Percentiles rank a stretch among this genome's conserved stretches.
phyloP scores from a whole-genome alignment of 352 stramenopile species.

The Phytophthora nicotianae region DNA sequence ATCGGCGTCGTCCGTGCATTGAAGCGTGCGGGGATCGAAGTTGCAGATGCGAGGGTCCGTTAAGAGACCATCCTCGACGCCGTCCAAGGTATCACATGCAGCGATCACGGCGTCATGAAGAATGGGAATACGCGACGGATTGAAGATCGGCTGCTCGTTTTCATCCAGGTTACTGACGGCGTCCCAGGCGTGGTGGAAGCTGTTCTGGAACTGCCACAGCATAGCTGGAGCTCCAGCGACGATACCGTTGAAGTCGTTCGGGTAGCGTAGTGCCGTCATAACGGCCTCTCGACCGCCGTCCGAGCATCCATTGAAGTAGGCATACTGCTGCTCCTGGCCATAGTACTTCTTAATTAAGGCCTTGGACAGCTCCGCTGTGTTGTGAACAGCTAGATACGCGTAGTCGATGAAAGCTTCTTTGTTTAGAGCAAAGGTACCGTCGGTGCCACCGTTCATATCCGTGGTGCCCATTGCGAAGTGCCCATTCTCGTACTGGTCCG shows the following conservation, averaged over 20 bases:
- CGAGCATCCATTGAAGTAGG: slow-evolving; percentile 50
- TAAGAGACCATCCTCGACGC: slow-evolving; percentile 5
- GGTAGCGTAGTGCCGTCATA: slow-evolving; percentile 39
- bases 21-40: slow-evolving; percentile 1
- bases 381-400: slow-evolving; percentile 41
- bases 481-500: slow-evolving; percentile 25
- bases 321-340: slow-evolving; percentile 32
- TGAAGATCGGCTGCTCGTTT: slow-evolving; percentile 30
- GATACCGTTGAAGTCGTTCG: slow-evolving; percentile 43
- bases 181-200: slow-evolving; percentile 39
- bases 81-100: slow-evolving; percentile 34
- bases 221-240: slow-evolving; percentile 39
- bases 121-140: slow-evolving; percentile 26
- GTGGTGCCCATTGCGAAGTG: slow-evolving; percentile 39
- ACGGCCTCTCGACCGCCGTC: slow-evolving; percentile 43
- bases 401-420: slow-evolving; percentile 34
- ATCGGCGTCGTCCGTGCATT: slow-evolving; percentile 1
- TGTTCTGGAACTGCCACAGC: slow-evolving; percentile 43
- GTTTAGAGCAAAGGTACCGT: slow-evolving; percentile 37
- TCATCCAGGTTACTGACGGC: slow-evolving; percentile 27
- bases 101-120: slow-evolving; percentile 32
- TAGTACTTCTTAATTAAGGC: slow-evolving; percentile 49
- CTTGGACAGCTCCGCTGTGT: slow-evolving; percentile 35
- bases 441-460: slow-evolving; percentile 37
- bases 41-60: slow-evolving; percentile 4